phyloP scores from a whole-genome alignment of 345 rosid genomes.

The Erysimum cheiranthoides region DNA sequence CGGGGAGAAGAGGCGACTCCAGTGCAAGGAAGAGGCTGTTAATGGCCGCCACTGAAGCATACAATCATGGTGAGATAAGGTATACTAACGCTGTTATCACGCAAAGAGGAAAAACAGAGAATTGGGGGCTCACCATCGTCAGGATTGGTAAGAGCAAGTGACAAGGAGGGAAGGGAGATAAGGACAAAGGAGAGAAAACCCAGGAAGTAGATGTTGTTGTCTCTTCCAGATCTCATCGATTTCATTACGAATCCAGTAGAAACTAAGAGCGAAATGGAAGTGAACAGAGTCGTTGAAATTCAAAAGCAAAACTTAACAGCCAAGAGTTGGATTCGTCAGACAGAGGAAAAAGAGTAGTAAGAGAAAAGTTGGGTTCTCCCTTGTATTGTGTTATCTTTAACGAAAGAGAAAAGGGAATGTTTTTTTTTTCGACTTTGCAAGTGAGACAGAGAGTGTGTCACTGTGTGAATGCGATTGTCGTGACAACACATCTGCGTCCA shows the following conservation, averaged over 20 bases:
- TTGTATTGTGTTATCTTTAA: not conserved
- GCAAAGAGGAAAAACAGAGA: not conserved
- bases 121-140: not conserved
- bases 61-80: not conserved
- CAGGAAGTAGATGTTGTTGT: not conserved
- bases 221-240: constrained; percentile 5
- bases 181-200: not conserved
- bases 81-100: not conserved
- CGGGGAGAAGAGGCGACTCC: constrained; percentile 10
- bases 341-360: not conserved
- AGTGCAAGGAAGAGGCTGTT: constrained; percentile 1
- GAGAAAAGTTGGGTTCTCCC: not conserved
- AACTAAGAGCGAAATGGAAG: not conserved
- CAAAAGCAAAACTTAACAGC: constrained; percentile 9
- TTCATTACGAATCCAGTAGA: not conserved
- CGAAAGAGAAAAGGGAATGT: not conserved
- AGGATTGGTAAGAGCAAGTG: constrained; percentile 13
- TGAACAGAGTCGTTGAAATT: not conserved
- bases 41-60: constrained; percentile 1
- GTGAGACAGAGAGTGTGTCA: not conserved
- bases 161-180: not conserved
- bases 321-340: not conserved
- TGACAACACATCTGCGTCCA: too few species aligned
- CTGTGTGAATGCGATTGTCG: not conserved
- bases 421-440: not conserved